A percentile compares a stretch with the other conserved stretches of the same genome.
phyloP scores from a whole-genome alignment of 2,329 filamentous ascomycete species.

The Polychaeton citri region DNA sequence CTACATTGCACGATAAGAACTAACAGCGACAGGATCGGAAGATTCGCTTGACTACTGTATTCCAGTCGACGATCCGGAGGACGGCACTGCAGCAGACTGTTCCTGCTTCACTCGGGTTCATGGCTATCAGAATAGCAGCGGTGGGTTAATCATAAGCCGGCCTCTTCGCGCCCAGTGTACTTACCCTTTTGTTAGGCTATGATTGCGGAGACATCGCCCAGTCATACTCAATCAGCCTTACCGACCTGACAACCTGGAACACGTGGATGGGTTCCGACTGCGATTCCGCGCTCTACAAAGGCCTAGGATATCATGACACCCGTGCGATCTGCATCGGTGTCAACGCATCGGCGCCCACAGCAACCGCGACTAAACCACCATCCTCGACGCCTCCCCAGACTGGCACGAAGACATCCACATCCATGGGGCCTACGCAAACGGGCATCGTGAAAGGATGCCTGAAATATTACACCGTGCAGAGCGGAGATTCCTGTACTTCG shows the following conservation, averaged over 20 bases:
- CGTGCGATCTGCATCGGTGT: neutral
- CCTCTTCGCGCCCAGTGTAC: neutral
- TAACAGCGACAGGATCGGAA: neutral
- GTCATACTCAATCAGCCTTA: neutral
- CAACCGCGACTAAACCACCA: neutral
- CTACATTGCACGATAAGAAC: neutral
- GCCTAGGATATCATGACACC: neutral
- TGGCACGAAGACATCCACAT: no score
- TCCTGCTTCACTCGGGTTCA: neutral
- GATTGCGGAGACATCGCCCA: neutral
- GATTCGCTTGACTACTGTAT: neutral
- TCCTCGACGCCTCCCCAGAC: neutral
- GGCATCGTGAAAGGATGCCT: slow-evolving; percentile 2
- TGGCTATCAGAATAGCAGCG: neutral
- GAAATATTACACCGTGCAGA: slow-evolving; percentile 3
- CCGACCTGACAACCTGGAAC: neutral
- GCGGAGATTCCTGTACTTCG: slow-evolving; percentile 2
- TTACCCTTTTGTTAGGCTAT: neutral
- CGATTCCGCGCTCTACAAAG: neutral
- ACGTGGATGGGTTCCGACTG: neutral
- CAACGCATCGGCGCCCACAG: neutral
- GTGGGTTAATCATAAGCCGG: neutral
- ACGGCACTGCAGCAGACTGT: neutral
- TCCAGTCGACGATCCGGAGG: neutral
- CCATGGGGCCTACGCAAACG: slow-evolving; percentile 3